A percentile compares a stretch with the other conserved stretches of the same genome.
phyloP scores from a whole-genome alignment of 352 stramenopile species.

The Phytophthora meadii region DNA sequence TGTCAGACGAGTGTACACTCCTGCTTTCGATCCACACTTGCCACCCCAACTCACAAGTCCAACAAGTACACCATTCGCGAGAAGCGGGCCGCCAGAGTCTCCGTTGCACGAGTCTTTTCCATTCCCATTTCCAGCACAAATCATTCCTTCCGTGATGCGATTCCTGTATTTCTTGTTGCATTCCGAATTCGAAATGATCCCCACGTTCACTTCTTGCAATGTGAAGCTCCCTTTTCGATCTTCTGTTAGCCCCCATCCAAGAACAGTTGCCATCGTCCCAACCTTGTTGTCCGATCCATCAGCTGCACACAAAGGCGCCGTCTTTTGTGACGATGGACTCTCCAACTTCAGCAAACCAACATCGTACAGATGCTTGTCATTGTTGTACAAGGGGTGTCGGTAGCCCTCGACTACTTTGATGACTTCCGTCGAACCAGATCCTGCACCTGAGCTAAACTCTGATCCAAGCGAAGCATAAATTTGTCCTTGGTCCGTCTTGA shows the following conservation, averaged over 20 bases:
- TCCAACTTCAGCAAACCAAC: slow-evolving; percentile 57
- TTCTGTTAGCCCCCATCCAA: slow-evolving; percentile 59
- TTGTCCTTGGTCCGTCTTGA: slow-evolving; percentile 35
- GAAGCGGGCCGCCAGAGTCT: slow-evolving; percentile 65
- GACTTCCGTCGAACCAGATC: slow-evolving; percentile 17
- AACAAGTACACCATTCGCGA: slow-evolving; percentile 49
- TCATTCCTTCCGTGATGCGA: slow-evolving; percentile 63
- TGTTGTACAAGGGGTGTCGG: slow-evolving; percentile 29
- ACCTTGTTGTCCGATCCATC: slow-evolving; percentile 51
- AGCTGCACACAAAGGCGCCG: slow-evolving; percentile 31
- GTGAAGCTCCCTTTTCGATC: slow-evolving; percentile 34
- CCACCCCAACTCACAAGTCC: slow-evolving; percentile 71
- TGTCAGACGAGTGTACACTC: slow-evolving; percentile 59
- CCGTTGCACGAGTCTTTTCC: slow-evolving; percentile 68
- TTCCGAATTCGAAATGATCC: slow-evolving; percentile 49
- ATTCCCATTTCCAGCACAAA: slow-evolving; percentile 58
- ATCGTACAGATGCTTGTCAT: slow-evolving; percentile 34
- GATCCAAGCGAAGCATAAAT: slow-evolving; percentile 36
- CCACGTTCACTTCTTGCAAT: slow-evolving; percentile 53
- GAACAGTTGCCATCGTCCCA: slow-evolving; percentile 51
- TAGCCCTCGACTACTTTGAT: slow-evolving; percentile 24
- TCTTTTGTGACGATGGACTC: slow-evolving; percentile 26
- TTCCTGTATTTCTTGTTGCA: slow-evolving; percentile 47
- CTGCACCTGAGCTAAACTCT: slow-evolving; percentile 10
- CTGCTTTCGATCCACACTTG: slow-evolving; percentile 51